These are phyloP conservation scores for Arthonia radiata DNA, from an alignment of 495 filamentous ascomycete genomes.

Conservation along the genomic window DNA sequence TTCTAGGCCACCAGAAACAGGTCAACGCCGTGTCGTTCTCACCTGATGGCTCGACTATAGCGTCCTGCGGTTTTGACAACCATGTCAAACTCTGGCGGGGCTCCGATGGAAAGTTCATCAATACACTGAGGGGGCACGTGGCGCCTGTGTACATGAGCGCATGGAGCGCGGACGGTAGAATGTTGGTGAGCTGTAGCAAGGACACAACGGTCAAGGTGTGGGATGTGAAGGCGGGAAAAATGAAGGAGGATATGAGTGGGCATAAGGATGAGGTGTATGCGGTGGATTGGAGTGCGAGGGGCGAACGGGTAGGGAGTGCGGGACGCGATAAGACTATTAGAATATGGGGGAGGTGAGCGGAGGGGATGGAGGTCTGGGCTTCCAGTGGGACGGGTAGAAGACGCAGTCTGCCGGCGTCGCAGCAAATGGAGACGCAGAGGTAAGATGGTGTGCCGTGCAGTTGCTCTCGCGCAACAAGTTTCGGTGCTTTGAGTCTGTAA, in stretches of 20 bases:
- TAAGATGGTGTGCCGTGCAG: no score
- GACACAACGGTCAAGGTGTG: constrained; percentile 91
- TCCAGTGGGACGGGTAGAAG: no score
- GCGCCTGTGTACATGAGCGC: constrained; percentile 75
- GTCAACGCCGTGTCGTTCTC: constrained; percentile 93
- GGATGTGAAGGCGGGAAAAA: constrained; percentile 64
- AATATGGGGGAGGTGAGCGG: constrained; percentile 60
- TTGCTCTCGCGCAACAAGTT: no score
- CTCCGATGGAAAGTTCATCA: constrained; percentile 54
- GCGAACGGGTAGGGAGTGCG: constrained; percentile 61
- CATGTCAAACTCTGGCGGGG: constrained; percentile 70
- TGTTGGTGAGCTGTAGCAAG: constrained; percentile 66
- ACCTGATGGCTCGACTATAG: constrained; percentile 64
- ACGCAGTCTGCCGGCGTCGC: no score
- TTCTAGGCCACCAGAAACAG: constrained; percentile 84
- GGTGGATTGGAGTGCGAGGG: constrained; percentile 79
- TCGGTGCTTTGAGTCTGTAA: no score
- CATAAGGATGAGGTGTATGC: constrained; percentile 91
- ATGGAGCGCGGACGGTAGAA: constrained; percentile 69
- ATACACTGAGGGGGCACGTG: constrained; percentile 74
- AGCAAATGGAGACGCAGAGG: no score
- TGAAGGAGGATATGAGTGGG: constrained; percentile 69
- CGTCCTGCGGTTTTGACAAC: constrained; percentile 78
- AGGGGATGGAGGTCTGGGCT: no score
- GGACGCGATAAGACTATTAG: constrained; percentile 81